Evolutionary conservation across 306 rosid species (phyloP).

Genomic region (Prunus davidiana): DNA sequence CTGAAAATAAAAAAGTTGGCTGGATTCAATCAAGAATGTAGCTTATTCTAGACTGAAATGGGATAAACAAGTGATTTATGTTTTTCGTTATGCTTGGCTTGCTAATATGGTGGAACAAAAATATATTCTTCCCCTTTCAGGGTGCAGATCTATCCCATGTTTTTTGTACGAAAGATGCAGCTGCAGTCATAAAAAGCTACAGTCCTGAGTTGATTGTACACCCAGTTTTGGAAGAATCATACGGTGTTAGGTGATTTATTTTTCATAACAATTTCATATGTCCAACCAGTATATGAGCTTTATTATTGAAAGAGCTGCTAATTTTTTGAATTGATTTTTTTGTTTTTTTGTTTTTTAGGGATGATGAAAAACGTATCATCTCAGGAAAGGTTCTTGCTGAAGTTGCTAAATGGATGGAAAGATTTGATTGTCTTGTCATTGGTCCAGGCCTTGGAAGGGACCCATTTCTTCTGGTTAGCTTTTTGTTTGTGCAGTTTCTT

Average conservation of each 20-base stretch:
- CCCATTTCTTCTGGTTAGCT: constrained; percentile 74
- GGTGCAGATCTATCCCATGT: constrained; percentile 97
- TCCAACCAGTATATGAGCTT: background rate
- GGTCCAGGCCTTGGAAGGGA: constrained; percentile 99
- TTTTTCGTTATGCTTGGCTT: constrained; percentile 6
- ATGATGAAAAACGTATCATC: constrained; percentile 54
- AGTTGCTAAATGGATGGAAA: constrained; percentile 80
- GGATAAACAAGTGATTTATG: background rate
- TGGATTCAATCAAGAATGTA: constrained; percentile 7
- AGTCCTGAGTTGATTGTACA: constrained; percentile 93
- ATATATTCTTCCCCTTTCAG: constrained; percentile 33
- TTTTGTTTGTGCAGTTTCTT: constrained; percentile 14
- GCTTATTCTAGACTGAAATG: background rate
- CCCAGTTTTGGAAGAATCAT: constrained; percentile 85
- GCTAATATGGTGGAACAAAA: constrained; percentile 11
- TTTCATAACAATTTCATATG: constrained; percentile 9
- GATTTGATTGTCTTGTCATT: constrained; percentile 86
- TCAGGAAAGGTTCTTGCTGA: constrained; percentile 64
- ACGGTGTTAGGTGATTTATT: constrained; percentile 52
- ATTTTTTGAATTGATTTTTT: constrained; percentile 20
- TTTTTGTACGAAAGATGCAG: constrained; percentile 90
- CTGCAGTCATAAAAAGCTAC: constrained; percentile 81
- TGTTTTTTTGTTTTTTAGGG: constrained; percentile 37
- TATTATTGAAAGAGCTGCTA: constrained; percentile 13
- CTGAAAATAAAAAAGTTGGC: background rate